Percentiles rank a stretch among this genome's conserved stretches.
Conservation (phyloP, 352 stramenopile species). For the Globisporangium nunn region DNA sequence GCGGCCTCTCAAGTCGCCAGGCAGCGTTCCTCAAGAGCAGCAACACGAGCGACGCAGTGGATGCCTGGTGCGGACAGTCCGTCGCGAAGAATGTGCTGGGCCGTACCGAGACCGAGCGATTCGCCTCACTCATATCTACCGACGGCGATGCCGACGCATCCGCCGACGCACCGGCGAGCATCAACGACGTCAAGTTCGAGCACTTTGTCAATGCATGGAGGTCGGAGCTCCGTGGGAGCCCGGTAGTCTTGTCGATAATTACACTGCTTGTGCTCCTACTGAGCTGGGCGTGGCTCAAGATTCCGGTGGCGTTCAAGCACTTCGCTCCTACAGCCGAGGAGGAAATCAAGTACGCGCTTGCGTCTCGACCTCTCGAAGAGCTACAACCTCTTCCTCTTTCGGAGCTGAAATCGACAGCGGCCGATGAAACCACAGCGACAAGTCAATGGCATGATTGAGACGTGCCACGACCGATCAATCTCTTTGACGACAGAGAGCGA, state of each 20-base stretch:
- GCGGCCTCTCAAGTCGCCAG: neutral
- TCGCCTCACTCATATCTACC: too few relatives aligned
- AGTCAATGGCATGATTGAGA: neutral
- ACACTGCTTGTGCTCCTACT: neutral
- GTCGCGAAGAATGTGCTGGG: neutral
- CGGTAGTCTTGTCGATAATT: neutral
- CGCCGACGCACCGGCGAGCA: neutral
- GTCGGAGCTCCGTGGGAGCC: neutral
- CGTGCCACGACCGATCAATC: too few relatives aligned
- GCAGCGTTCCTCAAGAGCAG: neutral
- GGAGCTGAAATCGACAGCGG: too few relatives aligned
- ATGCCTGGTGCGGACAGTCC: constrained; percentile 2
- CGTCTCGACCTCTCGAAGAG: neutral
- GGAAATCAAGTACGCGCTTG: neutral
- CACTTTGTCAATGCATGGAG: constrained; percentile 2
- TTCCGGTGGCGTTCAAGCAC: neutral
- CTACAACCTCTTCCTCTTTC: neutral
- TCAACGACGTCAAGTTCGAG: constrained; percentile 4
- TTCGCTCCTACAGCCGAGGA: neutral
- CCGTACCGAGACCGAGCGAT: neutral
- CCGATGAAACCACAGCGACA: too few relatives aligned
- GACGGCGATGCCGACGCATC: neutral
- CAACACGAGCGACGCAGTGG: constrained; percentile 5
- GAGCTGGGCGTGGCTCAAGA: neutral
- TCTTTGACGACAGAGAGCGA: too few relatives aligned